Percentiles rank a stretch among this genome's conserved stretches.
These are phyloP conservation scores for Capsella rubella DNA, from an alignment of 441 rosid species.

Conservation along the genomic window DNA sequence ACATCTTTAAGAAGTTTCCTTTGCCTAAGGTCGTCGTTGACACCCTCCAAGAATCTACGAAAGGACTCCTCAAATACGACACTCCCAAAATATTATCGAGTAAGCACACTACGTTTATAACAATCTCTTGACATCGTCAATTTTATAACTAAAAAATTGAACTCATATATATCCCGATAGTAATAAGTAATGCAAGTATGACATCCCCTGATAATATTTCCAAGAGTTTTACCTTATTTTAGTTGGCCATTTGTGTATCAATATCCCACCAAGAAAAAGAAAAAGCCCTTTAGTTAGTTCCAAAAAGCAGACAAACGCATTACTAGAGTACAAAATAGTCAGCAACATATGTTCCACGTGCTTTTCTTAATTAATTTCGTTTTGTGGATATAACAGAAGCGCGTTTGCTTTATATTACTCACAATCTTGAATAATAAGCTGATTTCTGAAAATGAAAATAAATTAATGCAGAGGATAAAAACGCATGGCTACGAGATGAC, in stretches of 20 bases:
- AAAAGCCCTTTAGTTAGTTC: not conserved
- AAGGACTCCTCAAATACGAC: constrained; percentile 78
- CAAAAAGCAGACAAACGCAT: constrained; percentile 13
- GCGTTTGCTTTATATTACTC: not conserved
- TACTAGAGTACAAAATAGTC: not conserved
- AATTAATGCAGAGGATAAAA: constrained; percentile 76
- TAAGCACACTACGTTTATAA: constrained; percentile 49
- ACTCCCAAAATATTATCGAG: constrained; percentile 84
- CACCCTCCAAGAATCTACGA: constrained; percentile 62
- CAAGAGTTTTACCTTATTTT: not conserved
- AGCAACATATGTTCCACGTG: constrained; percentile 38
- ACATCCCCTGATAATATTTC: not conserved
- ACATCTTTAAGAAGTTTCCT: constrained; percentile 69
- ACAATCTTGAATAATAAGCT: not conserved
- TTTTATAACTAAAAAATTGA: not conserved
- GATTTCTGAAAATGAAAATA: not conserved
- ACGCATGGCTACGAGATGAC: constrained; percentile 95
- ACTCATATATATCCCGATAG: not conserved
- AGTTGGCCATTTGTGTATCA: not conserved
- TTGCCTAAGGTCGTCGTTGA: constrained; percentile 62
- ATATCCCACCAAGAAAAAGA: not conserved
- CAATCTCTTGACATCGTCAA: not conserved
- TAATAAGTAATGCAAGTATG: not conserved
- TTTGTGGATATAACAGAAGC: too few species aligned
- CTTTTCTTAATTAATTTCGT: not conserved